A percentile compares a stretch with the other conserved stretches of the same genome.
phyloP scores from a whole-genome alignment of 805 yeast species.

The Dipodascus albidus region DNA sequence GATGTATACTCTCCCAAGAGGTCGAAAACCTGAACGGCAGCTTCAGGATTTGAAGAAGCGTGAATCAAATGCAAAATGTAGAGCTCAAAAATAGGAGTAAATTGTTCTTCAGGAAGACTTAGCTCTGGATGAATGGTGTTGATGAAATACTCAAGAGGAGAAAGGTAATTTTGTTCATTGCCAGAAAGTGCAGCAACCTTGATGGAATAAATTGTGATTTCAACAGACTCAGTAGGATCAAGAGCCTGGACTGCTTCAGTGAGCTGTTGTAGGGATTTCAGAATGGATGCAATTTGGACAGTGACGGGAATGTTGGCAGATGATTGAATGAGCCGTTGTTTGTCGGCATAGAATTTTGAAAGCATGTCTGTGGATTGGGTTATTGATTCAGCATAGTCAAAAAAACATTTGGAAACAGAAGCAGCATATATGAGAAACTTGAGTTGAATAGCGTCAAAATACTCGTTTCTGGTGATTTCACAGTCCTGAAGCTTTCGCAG shows the following conservation, averaged over 20 bases:
- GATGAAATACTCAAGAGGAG: neutral
- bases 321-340: neutral
- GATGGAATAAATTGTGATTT: neutral
- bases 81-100: neutral
- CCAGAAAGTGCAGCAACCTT: neutral
- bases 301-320: neutral
- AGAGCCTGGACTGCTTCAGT: neutral
- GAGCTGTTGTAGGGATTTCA: neutral
- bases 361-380: neutral
- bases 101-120: neutral
- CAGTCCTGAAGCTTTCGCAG: neutral
- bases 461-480: neutral
- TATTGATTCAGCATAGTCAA: neutral
- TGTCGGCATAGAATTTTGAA: neutral
- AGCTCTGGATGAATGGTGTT: neutral
- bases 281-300: neutral
- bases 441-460: neutral
- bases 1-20: neutral
- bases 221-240: neutral
- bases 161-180: neutral
- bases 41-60: neutral
- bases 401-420: neutral
- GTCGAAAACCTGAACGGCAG: neutral
- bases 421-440: neutral
- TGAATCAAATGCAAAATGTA: neutral